These are phyloP conservation scores for Verruconis gallopava DNA, from an alignment of 2,329 filamentous ascomycete genomes.

Conservation along the genomic window DNA sequence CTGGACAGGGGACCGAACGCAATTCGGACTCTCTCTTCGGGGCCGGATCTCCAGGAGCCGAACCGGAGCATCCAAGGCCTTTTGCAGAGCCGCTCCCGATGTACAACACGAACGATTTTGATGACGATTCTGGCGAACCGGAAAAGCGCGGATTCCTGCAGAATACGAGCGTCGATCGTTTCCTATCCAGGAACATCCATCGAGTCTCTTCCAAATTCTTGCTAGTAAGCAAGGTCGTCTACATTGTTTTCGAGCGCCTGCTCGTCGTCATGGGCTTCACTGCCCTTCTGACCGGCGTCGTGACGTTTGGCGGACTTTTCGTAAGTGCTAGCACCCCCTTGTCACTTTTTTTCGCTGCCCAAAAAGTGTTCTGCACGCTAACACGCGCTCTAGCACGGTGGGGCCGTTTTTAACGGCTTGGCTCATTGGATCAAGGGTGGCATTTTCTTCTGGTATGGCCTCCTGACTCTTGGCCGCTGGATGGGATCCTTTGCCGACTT, in stretches of 20 bases:
- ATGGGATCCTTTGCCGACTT: conserved; percentile 79
- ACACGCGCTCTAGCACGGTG: conserved; percentile 42
- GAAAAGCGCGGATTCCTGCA: conserved; percentile 35
- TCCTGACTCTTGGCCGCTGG: conserved; percentile 80
- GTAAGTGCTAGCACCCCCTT: conserved; percentile 4
- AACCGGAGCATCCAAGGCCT: conserved; percentile 26
- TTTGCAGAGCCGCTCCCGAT: conserved; percentile 26
- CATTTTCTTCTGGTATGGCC: conserved; percentile 87
- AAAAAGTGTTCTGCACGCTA: neutral
- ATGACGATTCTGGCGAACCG: conserved; percentile 33
- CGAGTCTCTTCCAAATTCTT: conserved; percentile 42
- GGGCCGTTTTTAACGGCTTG: conserved; percentile 64
- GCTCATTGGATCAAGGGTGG: conserved; percentile 92
- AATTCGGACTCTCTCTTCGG: conserved; percentile 54
- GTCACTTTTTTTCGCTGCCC: neutral
- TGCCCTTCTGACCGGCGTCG: conserved; percentile 6
- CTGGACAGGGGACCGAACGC: conserved; percentile 55
- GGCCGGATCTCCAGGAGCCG: conserved; percentile 48
- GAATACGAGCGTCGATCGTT: conserved; percentile 34
- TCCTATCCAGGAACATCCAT: conserved; percentile 42
- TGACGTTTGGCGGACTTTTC: conserved; percentile 11
- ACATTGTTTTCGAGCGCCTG: conserved; percentile 59
- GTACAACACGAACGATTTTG: conserved; percentile 35
- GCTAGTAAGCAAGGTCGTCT: conserved; percentile 44
- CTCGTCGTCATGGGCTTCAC: conserved; percentile 50